Conservation (phyloP, 257 asterid species). For the Ehretia macrophylla region DNA sequence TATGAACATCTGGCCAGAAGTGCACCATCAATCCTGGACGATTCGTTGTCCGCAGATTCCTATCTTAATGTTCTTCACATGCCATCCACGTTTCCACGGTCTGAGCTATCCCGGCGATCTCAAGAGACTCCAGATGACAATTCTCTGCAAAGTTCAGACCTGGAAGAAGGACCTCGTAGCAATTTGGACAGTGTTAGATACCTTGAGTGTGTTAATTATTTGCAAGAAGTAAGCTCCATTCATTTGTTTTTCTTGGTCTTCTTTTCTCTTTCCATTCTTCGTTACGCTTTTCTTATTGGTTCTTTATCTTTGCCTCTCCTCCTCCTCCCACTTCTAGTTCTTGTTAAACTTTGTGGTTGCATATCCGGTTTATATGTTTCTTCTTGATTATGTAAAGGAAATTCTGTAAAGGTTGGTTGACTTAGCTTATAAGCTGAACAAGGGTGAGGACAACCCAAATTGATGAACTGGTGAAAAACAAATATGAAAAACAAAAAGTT, state of each 20-base stretch:
- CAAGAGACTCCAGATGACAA: conserved; percentile 57
- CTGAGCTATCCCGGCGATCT: conserved; percentile 82
- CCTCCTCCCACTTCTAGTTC: no score
- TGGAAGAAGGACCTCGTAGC: conserved; percentile 87
- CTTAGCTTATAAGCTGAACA: no score
- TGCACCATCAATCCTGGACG: conserved; percentile 93
- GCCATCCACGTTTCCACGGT: conserved; percentile 95
- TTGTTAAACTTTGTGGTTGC: no score
- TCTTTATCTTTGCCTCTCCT: not conserved
- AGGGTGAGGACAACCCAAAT: no score
- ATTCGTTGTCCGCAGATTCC: conserved; percentile 98
- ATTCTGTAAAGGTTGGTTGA: no score
- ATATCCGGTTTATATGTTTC: no score
- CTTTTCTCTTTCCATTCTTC: not conserved
- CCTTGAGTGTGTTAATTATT: conserved; percentile 75
- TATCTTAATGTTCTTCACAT: conserved; percentile 89
- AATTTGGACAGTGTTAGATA: conserved; percentile 87
- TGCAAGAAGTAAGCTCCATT: conserved; percentile 68
- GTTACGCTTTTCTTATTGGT: no score
- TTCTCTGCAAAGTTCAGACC: conserved; percentile 31
- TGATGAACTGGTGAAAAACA: no score
- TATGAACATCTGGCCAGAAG: conserved; percentile 92
- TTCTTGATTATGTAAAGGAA: no score
- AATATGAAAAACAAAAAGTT: no score
- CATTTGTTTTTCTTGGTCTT: not conserved